Evolutionary conservation across 768 basidiomycete species (phyloP), one percentile per base, ranked within the genome.

Genomic region (Hypsizygus marmoreus): DNA sequence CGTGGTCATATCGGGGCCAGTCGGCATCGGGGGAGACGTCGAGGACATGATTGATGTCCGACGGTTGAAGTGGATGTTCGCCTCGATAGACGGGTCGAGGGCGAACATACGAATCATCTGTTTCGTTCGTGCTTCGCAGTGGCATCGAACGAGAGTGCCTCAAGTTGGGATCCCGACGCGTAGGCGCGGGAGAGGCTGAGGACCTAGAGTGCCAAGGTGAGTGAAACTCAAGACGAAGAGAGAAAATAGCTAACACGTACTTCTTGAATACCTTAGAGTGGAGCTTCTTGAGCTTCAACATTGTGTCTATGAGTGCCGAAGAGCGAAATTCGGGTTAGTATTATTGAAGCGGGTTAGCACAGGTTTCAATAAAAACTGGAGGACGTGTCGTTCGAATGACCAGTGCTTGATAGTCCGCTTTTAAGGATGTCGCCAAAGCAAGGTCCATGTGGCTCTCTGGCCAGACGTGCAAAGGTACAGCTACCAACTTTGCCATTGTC

Each of bases 131-230:
- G 41, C 28, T 50, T 12, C 56, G 54, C 8, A 62, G 16, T n/a
- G 60, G 58, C 58, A 62, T 50, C 5, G 60, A 62, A 30, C 46
- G 41, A 4, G 60, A 62, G 32, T 55, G 20, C 14, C 49, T 41
- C 31, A 55, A 25, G 33, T 45, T 50, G 16, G 48, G 49, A 30
- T 55, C 45, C 23, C 31, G 41, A 22, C 33, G 40, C n/a, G n/a
- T n/a, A 13, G 46, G 35, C 40, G 47, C 43, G 25, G 31, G 10
- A 8, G 26, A 37, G 23, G 39, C 30, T 40, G 47, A 43, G 8
- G 30, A 31, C 29, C 51, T 55, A 12, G 12, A 35, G 10, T 13
- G 13, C 4, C 12, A 16, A 29, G 14, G 29, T 3, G 8, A 12
- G 13, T 13, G 23, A 35, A 32, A 32, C 26, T 31, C 4, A 9